phyloP scores from a whole-genome alignment of 805 yeast genomes.

The Ogataea methylovora region DNA sequence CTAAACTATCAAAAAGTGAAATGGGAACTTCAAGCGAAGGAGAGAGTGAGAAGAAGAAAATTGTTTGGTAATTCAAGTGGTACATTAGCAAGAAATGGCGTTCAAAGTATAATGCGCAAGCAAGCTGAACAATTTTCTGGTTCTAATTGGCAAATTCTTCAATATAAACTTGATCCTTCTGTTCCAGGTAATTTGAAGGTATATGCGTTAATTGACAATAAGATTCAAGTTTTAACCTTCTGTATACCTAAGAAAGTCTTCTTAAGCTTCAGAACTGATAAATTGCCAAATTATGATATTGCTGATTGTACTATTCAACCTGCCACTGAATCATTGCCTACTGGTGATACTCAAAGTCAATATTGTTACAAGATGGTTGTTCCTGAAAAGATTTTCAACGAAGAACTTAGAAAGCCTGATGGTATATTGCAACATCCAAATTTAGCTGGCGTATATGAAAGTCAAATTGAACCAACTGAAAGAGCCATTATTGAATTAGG shows the following conservation, averaged over 20 bases:
- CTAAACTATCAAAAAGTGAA: slow-evolving; percentile 74
- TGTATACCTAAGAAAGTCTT: slow-evolving; percentile 70
- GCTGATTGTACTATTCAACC: slow-evolving; percentile 46
- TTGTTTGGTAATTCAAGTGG: slow-evolving; percentile 60
- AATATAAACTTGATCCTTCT: slow-evolving; percentile 46
- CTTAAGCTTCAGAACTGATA: slow-evolving; percentile 51
- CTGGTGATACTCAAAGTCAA: slow-evolving; percentile 44
- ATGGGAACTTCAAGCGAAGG: slow-evolving; percentile 76
- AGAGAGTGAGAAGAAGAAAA: slow-evolving; percentile 61
- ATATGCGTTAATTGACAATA: slow-evolving; percentile 57
- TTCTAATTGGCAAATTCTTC: slow-evolving; percentile 80
- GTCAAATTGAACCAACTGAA: slow-evolving; percentile 58
- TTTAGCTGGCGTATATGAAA: slow-evolving; percentile 69
- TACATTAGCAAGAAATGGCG: slow-evolving; percentile 45
- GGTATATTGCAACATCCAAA: slow-evolving; percentile 56
- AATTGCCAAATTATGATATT: slow-evolving; percentile 23
- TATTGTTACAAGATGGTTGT: slow-evolving; percentile 56
- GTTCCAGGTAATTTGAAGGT: slow-evolving; percentile 76
- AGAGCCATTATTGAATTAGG: slow-evolving; percentile 80
- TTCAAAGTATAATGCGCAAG: slow-evolving; percentile 62
- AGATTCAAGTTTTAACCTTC: slow-evolving; percentile 65
- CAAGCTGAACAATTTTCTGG: slow-evolving; percentile 77
- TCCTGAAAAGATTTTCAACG: slow-evolving; percentile 55
- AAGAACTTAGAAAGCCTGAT: slow-evolving; percentile 49
- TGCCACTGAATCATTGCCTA: slow-evolving; percentile 60